Base-by-base conservation (phyloP, 2,329 filamentous ascomycete species). In the Colletotrichum sp. region DNA sequence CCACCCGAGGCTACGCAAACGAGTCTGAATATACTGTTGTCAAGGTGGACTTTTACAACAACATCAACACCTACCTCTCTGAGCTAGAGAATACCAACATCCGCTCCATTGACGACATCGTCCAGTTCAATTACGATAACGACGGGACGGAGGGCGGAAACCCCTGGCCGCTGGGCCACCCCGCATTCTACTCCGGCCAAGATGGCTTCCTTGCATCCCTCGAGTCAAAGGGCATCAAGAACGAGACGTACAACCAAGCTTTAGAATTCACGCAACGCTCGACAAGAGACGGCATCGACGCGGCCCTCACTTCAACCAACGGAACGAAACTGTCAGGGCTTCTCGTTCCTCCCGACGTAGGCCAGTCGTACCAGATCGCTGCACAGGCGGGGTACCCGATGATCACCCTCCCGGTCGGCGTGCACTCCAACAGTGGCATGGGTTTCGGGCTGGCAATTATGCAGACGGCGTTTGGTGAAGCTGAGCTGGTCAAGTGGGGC, bases 331-430 rank as follows among this genome's bases (percentile, higher is more conserved):
- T 95, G 2, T 89, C 92, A 72, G 94, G 90, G 3, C 86, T 96
- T 4, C 86, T 96, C 2, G 92, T 95, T 0, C 94, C 94, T 7
- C 88, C 93, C 0, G 91, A 94, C 80, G 92, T 93, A 5, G 93
- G 89, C 0, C 92, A 94, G 82, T 90, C 90, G 6, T 92, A 92
- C 77, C 92, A 95, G 83, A 90, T 95, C 75, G 92, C 93, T 1
- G 94, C 94, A 0, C 93, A 95, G 84, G 94, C 94, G 7, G 93
- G 94, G 0, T 96, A 95, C 80, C 94, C 94, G 0, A 89, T 94
- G 81, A 87, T 95, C 67, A 95, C 93, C 0, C 81, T 96, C 2
- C 94, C 94, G 0, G 92, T 89, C 0, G 92, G 92, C 2, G 85
- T 91, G 8, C 87, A 90, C 78, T 84, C 81, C 15, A 89, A 88